Evolutionary conservation across 257 asterid genomes (phyloP).

Genomic region (Nyctanthes arbortristis): DNA sequence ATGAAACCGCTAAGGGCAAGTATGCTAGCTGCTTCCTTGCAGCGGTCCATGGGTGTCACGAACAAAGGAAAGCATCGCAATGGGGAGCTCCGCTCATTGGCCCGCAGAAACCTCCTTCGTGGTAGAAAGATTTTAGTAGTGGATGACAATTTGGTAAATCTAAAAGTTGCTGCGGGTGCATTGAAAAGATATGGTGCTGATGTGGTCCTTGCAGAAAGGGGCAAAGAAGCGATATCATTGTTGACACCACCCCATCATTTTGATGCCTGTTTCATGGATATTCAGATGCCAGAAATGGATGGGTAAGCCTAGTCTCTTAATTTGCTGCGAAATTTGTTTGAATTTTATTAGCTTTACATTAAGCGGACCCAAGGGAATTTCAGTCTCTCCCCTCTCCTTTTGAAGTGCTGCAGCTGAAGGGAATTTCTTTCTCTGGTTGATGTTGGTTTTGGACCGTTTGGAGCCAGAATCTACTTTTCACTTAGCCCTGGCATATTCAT

Average conservation of each 20-base stretch:
- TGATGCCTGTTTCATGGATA: conserved; percentile 99
- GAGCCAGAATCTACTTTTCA: background rate
- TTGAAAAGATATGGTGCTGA: conserved; percentile 91
- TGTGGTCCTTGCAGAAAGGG: conserved; percentile 76
- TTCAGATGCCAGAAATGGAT: conserved; percentile 98
- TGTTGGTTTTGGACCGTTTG: background rate
- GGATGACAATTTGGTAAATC: conserved; percentile 91
- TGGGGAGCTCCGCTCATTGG: conserved; percentile 46
- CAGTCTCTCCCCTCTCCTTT: too few relatives aligned
- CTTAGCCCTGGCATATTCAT: background rate
- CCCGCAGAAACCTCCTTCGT: conserved; percentile 66
- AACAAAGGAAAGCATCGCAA: conserved; percentile 45
- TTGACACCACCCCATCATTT: conserved; percentile 81
- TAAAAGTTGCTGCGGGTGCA: conserved; percentile 85
- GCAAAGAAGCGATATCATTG: conserved; percentile 59
- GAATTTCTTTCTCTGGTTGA: too few relatives aligned
- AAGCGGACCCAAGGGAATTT: background rate
- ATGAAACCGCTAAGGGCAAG: conserved; percentile 82
- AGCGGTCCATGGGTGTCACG: conserved; percentile 74
- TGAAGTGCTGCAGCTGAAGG: too few relatives aligned
- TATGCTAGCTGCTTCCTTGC: conserved; percentile 80
- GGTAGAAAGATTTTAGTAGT: conserved; percentile 83
- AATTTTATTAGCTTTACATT: background rate
- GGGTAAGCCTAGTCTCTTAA: conserved; percentile 58
- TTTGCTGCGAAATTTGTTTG: background rate